phyloP scores from a whole-genome alignment of 331 rosid genomes.

The Pyracantha coccinea region DNA sequence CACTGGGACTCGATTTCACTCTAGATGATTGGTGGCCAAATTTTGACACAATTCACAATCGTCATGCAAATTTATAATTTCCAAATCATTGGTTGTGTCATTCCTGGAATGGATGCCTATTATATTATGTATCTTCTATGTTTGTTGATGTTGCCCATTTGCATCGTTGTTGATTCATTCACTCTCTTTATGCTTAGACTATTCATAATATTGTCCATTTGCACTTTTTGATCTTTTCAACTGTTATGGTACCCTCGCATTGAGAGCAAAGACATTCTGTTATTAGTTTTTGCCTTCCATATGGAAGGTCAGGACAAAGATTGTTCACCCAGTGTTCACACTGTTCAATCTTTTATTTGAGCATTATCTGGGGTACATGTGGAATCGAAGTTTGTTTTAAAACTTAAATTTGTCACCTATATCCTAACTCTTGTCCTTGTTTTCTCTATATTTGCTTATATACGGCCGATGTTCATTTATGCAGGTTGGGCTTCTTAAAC shows the following conservation, averaged over 20 bases:
- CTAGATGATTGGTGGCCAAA: background rate
- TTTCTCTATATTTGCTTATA: conserved; percentile 5
- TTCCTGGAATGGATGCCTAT: background rate
- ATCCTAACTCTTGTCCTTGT: background rate
- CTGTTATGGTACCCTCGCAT: background rate
- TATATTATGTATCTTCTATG: background rate
- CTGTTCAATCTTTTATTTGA: background rate
- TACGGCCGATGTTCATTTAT: conserved; percentile 1
- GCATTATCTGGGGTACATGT: background rate
- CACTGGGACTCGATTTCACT: background rate
- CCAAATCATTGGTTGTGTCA: background rate
- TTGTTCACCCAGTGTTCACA: background rate
- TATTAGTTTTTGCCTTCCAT: background rate
- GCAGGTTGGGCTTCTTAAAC: conserved; percentile 92
- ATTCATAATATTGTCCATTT: background rate
- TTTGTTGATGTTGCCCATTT: background rate
- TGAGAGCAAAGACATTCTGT: background rate
- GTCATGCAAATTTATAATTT: background rate
- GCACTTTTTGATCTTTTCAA: background rate
- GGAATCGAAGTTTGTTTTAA: conserved; percentile 7
- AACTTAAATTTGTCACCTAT: conserved; percentile 2
- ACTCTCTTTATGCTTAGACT: background rate
- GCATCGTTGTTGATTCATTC: background rate
- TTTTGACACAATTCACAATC: background rate
- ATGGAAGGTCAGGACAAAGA: background rate